Base-by-base conservation (phyloP, 305 asterid species). In the Solanum aculeatissimum region DNA sequence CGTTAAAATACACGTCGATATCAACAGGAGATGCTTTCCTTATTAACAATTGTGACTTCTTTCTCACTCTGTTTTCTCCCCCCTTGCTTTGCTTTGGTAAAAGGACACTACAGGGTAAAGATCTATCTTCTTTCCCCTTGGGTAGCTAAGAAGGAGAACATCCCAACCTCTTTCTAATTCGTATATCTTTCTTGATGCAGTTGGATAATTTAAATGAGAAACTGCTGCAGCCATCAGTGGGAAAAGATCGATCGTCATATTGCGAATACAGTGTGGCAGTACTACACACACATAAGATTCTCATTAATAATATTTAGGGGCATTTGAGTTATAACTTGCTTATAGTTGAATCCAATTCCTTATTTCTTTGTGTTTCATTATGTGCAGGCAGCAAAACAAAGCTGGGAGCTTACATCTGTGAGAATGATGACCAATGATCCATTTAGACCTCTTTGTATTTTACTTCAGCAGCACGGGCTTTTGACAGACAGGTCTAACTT, bases 121-220 rank as follows among this genome's bases (percentile, higher is more conserved):
- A 27, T 75, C 51, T 75, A 18, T 77, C n/a, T 16, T 27, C 43
- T 77, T 51, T 18, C 57, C 65, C 63, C 82, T 21, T 74, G 54
- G 43, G 14, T n/a, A 16, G 58, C 62, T 29, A 51, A 16, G 29
- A 77, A 25, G 27, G 27, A 19, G 12, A 49, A 77, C 63, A 77
- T 27, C 63, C 82, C 47, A 49, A 77, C 65, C 63, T 49, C 43
- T 27, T 75, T 19, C 23, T 27, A 16, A 77, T 51, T 51, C 8
- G 0, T 25, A 9, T 15, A 51, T 29, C 40, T 38, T 27, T 77
- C 63, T 77, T 77, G 47, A 83, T 84, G 68, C 93, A 97, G 99
- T 88, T 97, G 93, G 99, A 97, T 86, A 93, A 87, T 84, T 87
- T 94, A 62, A 97, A 97, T 83, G 99, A 97, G 93, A 86, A 89